Evolutionary conservation across 164 flowering plant genomes (phyloP), one percentile per base, ranked within the genome.

Genomic region (Paratinospora sagittata): DNA sequence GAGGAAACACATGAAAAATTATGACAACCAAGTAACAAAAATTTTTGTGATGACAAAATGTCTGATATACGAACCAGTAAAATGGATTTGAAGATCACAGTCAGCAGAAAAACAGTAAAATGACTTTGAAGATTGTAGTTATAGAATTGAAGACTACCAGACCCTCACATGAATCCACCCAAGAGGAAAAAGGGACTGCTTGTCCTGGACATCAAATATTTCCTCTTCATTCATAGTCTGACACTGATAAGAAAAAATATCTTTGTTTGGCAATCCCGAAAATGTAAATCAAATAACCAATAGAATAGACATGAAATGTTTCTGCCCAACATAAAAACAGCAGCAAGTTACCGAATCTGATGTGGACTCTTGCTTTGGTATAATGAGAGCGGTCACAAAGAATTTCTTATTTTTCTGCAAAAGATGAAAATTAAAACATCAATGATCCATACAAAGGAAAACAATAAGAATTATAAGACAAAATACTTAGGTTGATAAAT

Each of bases 101-200:
- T 24, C 5, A 41, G 33, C n/a, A 55, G 24, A 55, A 52, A 55
- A 19, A 21, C 24, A 7, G 61, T 19, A 43, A 41, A 41, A 41
- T 55, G 63, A 57, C 47, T 36, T 33, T 12, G 58, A 69, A 3
- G 36, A 49, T 23, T n/a, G 34, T 30, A 30, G 34, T 30, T 30
- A 30, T 30, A 30, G 34, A 2, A 30, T 30, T 30, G 4, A 30
- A 30, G 34, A 30, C 8, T 16, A 61, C 30, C 3, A 65, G 27
- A 58, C 62, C 85, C 94, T 89, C 73, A 95, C 99, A 83, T 95
- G 97, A 75, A 92, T 95, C 99, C 99, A 95, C 30, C 97, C 99
- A 57, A 95, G 86, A 3, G 97, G 97, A 66, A 92, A 95, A 75
- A 92, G 96, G 52, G 94, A 88, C 69, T 67, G 87, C 77, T 90